Evolutionary conservation across 495 filamentous ascomycete species (phyloP).

Genomic region (Aspergillus funiculosus): DNA sequence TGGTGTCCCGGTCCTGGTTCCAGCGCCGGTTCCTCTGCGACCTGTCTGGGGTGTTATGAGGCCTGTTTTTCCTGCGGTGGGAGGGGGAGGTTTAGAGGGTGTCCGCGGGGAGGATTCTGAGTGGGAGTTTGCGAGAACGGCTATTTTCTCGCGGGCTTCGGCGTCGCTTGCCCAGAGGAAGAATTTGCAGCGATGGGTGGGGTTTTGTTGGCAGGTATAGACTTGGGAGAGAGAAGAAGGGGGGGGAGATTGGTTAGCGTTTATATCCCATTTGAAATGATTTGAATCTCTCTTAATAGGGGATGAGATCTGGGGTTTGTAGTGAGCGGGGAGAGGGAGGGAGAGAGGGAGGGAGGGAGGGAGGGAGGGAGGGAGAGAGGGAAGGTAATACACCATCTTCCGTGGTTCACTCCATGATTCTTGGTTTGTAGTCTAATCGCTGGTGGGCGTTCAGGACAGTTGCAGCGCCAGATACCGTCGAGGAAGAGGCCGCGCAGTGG

Average conservation of each 20-base stretch:
- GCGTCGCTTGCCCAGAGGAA: conserved; percentile 69
- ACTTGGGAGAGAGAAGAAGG: conserved; percentile 33
- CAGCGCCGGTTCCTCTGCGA: no score
- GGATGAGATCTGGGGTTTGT: no score
- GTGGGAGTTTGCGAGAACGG: conserved; percentile 47
- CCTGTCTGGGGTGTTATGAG: conserved; percentile 38
- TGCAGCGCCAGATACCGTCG: conserved; percentile 56
- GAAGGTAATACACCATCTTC: conserved; percentile 47
- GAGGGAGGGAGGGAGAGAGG: neutral
- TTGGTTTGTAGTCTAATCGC: conserved; percentile 57
- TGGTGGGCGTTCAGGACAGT: conserved; percentile 58
- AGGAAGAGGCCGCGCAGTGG: conserved; percentile 50
- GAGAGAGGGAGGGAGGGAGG: neutral
- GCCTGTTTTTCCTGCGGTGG: conserved; percentile 9
- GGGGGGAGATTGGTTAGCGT: conserved; percentile 2
- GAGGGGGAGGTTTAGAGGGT: conserved; percentile 13
- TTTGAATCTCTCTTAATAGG: conserved; percentile 2
- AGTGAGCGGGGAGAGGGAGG: no score
- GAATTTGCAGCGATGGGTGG: conserved; percentile 54
- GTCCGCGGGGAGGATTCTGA: conserved; percentile 33
- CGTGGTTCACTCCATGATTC: conserved; percentile 61
- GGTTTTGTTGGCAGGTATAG: conserved; percentile 57
- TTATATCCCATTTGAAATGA: neutral
- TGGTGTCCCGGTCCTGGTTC: conserved; percentile 1
- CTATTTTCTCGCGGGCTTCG: conserved; percentile 45